Conservation (phyloP, 768 basidiomycete species). For the Serendipita sp. region DNA sequence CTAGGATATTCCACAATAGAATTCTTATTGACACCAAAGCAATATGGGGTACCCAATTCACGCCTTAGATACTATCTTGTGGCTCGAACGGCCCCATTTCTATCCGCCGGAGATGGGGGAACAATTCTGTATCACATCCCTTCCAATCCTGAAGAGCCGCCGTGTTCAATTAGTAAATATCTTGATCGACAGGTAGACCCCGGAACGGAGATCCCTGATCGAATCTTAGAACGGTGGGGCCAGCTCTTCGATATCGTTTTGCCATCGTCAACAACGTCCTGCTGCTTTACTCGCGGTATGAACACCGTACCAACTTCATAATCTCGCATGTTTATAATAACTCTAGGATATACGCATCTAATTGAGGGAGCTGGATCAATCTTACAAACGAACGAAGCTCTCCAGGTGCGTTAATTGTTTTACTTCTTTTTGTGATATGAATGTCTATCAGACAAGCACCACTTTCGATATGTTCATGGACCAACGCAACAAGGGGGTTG, state of each 20-base stretch:
- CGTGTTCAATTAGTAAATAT: conserved; percentile 7
- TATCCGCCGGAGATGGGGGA: conserved; percentile 9
- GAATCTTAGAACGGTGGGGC: conserved; percentile 56
- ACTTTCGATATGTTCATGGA: conserved; percentile 40
- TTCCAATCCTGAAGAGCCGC: conserved; percentile 36
- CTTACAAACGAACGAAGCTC: conserved; percentile 47
- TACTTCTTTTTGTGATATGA: background rate
- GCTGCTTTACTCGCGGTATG: conserved; percentile 71
- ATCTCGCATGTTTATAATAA: background rate
- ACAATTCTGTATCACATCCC: conserved; percentile 8
- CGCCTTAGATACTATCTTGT: conserved; percentile 66
- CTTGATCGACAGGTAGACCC: conserved; percentile 1
- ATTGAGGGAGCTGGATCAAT: conserved; percentile 68
- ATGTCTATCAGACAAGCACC: conserved; percentile 33
- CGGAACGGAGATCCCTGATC: conserved; percentile 32
- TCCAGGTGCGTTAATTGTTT: conserved; percentile 32
- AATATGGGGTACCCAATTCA: conserved; percentile 71
- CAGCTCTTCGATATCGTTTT: conserved; percentile 63
- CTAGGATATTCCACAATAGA: conserved; percentile 45
- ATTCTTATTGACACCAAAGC: conserved; percentile 54
- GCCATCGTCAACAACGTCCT: conserved; percentile 43
- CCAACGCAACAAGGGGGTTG: conserved; percentile 25
- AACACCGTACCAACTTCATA: background rate
- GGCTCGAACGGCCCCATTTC: conserved; percentile 35
- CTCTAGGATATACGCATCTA: conserved; percentile 51